phyloP scores from a whole-genome alignment of 768 basidiomycete genomes.

The Tricholoma sp. region DNA sequence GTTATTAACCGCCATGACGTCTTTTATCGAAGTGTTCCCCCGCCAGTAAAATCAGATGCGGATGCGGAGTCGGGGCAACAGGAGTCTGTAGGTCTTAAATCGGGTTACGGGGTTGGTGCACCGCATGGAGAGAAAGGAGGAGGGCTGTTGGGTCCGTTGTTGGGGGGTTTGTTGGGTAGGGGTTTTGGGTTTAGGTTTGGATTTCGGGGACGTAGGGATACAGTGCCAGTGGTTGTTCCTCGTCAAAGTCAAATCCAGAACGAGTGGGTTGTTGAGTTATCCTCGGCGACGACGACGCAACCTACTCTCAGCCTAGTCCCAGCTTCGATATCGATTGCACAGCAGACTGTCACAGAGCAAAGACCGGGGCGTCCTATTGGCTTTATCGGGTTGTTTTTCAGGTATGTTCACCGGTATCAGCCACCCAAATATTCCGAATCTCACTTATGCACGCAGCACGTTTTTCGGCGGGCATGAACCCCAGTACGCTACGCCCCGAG shows the following conservation, averaged over 20 bases:
- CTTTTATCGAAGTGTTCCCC: slow-evolving; percentile 48
- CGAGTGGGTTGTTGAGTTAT: slow-evolving; percentile 4
- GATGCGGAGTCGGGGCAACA: too few species aligned
- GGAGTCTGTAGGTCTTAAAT: background rate
- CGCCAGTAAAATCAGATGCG: too few species aligned
- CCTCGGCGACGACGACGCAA: background rate
- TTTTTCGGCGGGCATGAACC: slow-evolving; percentile 76
- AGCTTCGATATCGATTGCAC: background rate
- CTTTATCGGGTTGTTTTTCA: slow-evolving; percentile 67
- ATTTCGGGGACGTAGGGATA: background rate
- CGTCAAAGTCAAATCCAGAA: slow-evolving; percentile 5
- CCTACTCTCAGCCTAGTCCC: background rate
- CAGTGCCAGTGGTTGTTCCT: background rate
- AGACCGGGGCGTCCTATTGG: slow-evolving; percentile 23
- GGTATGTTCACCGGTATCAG: too few species aligned
- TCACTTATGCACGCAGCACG: slow-evolving; percentile 36
- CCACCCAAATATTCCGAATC: background rate
- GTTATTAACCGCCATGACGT: slow-evolving; percentile 53
- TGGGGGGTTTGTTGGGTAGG: background rate
- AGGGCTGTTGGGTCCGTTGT: background rate
- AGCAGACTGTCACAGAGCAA: slow-evolving; percentile 6
- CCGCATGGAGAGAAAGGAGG: background rate
- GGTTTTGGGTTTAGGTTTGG: background rate
- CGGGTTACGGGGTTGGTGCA: background rate
- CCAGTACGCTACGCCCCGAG: slow-evolving; percentile 62